phyloP scores from a whole-genome alignment of 1,284 basidiomycete genomes.

The Apiotrichum siamense region DNA sequence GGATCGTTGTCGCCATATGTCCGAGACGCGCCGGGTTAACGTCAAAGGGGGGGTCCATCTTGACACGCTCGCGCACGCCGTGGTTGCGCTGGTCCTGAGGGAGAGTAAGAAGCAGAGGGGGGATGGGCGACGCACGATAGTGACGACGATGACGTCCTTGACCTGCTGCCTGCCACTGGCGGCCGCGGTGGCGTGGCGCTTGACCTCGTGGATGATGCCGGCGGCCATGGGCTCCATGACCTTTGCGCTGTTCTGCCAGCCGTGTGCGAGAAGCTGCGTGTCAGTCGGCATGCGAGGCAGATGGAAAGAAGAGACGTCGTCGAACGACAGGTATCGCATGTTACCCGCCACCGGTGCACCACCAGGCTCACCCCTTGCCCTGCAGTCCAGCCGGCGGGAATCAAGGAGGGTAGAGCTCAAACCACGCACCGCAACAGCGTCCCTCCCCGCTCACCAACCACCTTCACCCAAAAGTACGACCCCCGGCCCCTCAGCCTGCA shows the following conservation, averaged over 20 bases:
- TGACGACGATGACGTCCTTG: constrained; percentile 40
- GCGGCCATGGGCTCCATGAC: constrained; percentile 31
- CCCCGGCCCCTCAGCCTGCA: too few species aligned
- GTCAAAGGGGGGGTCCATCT: constrained; percentile 1
- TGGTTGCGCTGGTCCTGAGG: constrained; percentile 63
- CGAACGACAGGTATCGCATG: too few species aligned
- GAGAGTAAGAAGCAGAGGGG: not conserved
- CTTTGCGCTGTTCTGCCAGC: constrained; percentile 29
- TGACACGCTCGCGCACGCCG: constrained; percentile 54
- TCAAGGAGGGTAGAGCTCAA: too few species aligned
- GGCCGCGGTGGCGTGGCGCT: constrained; percentile 1
- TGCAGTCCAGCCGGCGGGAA: too few species aligned
- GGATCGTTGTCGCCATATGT: constrained; percentile 1
- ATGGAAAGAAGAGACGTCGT: not conserved
- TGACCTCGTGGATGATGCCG: constrained; percentile 29
- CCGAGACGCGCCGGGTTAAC: not conserved
- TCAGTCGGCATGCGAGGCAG: not conserved
- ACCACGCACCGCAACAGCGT: too few species aligned
- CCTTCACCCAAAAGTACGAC: not conserved
- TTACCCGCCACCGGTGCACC: too few species aligned
- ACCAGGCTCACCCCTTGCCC: too few species aligned
- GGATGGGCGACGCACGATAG: constrained; percentile 27
- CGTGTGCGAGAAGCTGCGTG: constrained; percentile 38
- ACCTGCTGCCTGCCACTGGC: constrained; percentile 10
- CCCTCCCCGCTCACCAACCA: too few species aligned